phyloP scores from a whole-genome alignment of 2,329 filamentous ascomycete species.

The Diatrype stigma region DNA sequence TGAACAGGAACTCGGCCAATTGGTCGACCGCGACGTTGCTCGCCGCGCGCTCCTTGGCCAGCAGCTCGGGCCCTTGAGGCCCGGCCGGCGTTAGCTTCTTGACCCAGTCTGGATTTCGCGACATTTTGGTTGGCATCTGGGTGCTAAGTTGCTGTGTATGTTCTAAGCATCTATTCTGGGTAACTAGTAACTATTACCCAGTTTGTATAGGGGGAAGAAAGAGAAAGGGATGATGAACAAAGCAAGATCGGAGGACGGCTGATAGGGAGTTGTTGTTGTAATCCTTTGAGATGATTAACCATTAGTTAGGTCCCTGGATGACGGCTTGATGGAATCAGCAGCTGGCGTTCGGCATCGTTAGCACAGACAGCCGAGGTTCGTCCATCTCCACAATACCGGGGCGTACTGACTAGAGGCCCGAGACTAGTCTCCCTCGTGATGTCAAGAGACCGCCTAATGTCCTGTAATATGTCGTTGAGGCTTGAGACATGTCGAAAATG shows the following conservation, averaged over 20 bases:
- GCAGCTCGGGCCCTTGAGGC: slow-evolving; percentile 65
- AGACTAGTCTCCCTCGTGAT: neutral
- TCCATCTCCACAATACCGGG: neutral
- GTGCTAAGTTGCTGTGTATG: too few relatives aligned
- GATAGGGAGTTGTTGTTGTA: too few relatives aligned
- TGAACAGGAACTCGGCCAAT: slow-evolving; percentile 66
- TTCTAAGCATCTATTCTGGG: too few relatives aligned
- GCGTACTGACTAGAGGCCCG: neutral
- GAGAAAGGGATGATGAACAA: neutral
- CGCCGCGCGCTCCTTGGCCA: slow-evolving; percentile 62
- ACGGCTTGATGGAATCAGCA: too few relatives aligned
- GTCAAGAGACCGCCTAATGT: neutral
- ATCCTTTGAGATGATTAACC: neutral
- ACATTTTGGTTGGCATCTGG: too few relatives aligned
- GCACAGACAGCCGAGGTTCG: neutral
- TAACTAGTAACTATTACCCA: too few relatives aligned
- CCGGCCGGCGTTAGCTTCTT: slow-evolving; percentile 61
- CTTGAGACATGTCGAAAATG: too few relatives aligned
- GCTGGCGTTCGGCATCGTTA: neutral
- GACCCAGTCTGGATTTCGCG: slow-evolving; percentile 45
- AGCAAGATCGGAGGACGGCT: neutral
- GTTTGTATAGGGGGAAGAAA: neutral
- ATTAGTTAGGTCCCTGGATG: neutral
- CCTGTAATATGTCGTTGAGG: neutral
- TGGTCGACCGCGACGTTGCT: slow-evolving; percentile 65